Conservation (phyloP, 306 rosid species). For the Gastrolobium villosum region DNA sequence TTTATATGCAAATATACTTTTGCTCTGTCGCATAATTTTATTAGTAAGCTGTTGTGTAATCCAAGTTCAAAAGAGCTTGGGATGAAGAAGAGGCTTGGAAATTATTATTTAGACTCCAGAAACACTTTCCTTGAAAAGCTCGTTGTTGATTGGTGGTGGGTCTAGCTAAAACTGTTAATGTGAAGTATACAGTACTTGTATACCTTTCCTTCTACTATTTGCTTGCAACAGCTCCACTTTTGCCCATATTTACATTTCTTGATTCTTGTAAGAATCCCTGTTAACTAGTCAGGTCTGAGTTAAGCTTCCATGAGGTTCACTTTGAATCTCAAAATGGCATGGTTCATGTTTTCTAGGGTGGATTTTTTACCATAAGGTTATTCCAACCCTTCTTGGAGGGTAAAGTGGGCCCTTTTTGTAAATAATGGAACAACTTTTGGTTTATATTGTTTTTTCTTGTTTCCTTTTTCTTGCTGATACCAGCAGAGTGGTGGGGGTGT, state of each 20-base stretch:
- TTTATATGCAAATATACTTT: conserved; percentile 36
- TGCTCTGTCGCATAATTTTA: conserved; percentile 46
- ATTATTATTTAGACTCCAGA: conserved; percentile 47
- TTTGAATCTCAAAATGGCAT: conserved; percentile 10
- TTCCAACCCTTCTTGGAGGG: conserved; percentile 22
- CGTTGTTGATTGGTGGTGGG: conserved; percentile 49
- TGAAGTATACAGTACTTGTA: conserved; percentile 44
- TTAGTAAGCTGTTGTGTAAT: conserved; percentile 50
- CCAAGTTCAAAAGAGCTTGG: conserved; percentile 44
- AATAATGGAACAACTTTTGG: not conserved
- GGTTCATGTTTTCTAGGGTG: conserved; percentile 29
- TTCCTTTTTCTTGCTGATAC: conserved; percentile 24
- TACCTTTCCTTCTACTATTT: not conserved
- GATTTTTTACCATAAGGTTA: conserved; percentile 7
- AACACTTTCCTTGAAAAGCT: conserved; percentile 36
- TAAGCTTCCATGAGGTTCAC: conserved; percentile 25
- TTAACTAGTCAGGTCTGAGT: conserved; percentile 7
- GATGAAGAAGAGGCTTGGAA: conserved; percentile 49
- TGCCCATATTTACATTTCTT: conserved; percentile 1
- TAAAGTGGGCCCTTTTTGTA: conserved; percentile 12
- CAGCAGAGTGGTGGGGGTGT: conserved; percentile 1
- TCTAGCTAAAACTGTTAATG: conserved; percentile 47
- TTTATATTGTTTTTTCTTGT: conserved; percentile 12
- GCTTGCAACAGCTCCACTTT: conserved; percentile 15
- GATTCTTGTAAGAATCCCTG: conserved; percentile 14